Conservation (phyloP, 805 yeast species). For the Jamesozyma jinghongensis region DNA sequence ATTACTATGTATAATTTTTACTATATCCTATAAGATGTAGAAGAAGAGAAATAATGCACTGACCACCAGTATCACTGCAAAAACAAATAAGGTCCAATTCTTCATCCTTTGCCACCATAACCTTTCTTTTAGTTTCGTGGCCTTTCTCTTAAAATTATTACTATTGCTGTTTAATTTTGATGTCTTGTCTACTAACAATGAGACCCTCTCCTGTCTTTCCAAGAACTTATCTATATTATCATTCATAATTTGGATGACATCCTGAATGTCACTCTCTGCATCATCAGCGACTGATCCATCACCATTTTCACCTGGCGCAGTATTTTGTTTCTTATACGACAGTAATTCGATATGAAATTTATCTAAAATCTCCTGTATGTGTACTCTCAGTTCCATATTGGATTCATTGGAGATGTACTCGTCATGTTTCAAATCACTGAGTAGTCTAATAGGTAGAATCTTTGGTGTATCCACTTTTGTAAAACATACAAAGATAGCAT, state of each 20-base stretch:
- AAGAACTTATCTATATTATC: constrained; percentile 39
- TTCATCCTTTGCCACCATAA: constrained; percentile 62
- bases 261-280: constrained; percentile 25
- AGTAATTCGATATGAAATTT: constrained; percentile 25
- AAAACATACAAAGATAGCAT: constrained; percentile 20
- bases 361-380: constrained; percentile 21
- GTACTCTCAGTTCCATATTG: constrained; percentile 18
- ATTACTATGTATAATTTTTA: neutral
- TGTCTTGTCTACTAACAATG: constrained; percentile 68
- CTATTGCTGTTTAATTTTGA: constrained; percentile 60
- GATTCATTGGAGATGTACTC: constrained; percentile 12
- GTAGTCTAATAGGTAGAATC: constrained; percentile 25
- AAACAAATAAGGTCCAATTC: constrained; percentile 18
- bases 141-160: constrained; percentile 58
- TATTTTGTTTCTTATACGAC: constrained; percentile 11
- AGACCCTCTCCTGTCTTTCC: constrained; percentile 70
- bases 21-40: constrained; percentile 6
- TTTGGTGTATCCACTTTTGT: constrained; percentile 22
- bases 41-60: constrained; percentile 19
- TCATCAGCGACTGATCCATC: constrained; percentile 10
- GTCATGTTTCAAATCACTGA: constrained; percentile 25
- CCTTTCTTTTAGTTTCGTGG: constrained; percentile 50
- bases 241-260: constrained; percentile 30
- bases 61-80: constrained; percentile 16
- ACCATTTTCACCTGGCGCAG: too few relatives aligned